phyloP scores from a whole-genome alignment of 768 basidiomycete species.

The Naganishia friedmannii region DNA sequence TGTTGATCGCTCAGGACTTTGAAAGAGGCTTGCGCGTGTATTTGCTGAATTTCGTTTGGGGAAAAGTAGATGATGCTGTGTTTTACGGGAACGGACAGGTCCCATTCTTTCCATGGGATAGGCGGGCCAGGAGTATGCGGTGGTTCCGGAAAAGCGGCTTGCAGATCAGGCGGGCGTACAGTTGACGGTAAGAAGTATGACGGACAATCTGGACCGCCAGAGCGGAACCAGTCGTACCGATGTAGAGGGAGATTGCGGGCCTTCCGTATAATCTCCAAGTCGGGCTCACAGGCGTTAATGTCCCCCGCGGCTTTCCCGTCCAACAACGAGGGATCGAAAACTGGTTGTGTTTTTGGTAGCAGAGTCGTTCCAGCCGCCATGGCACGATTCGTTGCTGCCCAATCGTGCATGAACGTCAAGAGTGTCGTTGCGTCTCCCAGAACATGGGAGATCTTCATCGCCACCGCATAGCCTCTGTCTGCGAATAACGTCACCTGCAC shows the following conservation, averaged over 20 bases:
- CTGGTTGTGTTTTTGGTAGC: neutral
- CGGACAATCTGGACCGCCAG: constrained; percentile 15
- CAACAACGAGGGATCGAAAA: constrained; percentile 15
- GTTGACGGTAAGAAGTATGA: constrained; percentile 23
- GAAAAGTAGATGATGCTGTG: constrained; percentile 28
- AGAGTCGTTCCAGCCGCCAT: neutral
- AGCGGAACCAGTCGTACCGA: constrained; percentile 28
- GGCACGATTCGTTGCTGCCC: constrained; percentile 9
- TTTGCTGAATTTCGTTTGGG: constrained; percentile 15
- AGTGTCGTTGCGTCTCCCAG: constrained; percentile 23
- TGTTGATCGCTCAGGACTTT: neutral
- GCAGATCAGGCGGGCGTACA: neutral
- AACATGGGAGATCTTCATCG: constrained; percentile 4
- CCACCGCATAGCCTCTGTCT: constrained; percentile 1
- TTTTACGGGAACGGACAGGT: constrained; percentile 9
- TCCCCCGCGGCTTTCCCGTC: constrained; percentile 21
- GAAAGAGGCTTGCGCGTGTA: neutral
- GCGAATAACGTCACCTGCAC: constrained; percentile 19
- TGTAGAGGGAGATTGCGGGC: constrained; percentile 17
- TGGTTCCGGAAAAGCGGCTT: neutral
- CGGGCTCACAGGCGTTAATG: constrained; percentile 12
- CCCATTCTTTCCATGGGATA: constrained; percentile 31
- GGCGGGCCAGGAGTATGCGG: neutral
- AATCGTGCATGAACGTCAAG: constrained; percentile 25
- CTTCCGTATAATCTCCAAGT: neutral